Conservation (phyloP, 495 filamentous ascomycete genomes). For the Venustampulla echinocandica region DNA sequence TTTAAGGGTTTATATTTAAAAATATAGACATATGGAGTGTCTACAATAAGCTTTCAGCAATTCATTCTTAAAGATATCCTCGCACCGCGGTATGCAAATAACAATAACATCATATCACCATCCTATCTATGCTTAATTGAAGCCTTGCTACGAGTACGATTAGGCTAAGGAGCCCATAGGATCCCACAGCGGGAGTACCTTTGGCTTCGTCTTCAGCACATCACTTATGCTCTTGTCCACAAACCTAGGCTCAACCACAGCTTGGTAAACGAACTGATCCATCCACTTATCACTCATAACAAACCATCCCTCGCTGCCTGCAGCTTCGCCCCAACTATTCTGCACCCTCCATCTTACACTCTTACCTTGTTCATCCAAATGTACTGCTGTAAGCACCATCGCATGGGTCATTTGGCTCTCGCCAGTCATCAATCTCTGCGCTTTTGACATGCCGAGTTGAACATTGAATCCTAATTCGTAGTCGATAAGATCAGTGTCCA, state of each 20-base stretch:
- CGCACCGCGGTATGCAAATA: no score
- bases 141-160: no score
- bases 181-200: constrained; percentile 74
- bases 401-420: constrained; percentile 82
- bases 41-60: no score
- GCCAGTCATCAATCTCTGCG: constrained; percentile 56
- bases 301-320: constrained; percentile 70
- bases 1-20: no score
- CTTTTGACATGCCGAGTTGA: constrained; percentile 61
- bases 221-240: constrained; percentile 56
- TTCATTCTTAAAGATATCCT: no score
- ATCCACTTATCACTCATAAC: constrained; percentile 85
- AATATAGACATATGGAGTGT: no score
- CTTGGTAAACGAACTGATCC: constrained; percentile 82
- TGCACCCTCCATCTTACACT: constrained; percentile 74
- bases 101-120: no score
- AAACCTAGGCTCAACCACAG: constrained; percentile 69
- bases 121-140: no score
- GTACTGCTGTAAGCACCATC: constrained; percentile 82
- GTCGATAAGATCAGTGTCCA: constrained; percentile 65
- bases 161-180: constrained; percentile 78
- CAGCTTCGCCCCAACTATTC: constrained; percentile 66
- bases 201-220: constrained; percentile 58
- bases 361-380: constrained; percentile 54
- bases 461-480: constrained; percentile 74